These are phyloP conservation scores for Psilocybe tampanensis DNA, from an alignment of 768 basidiomycete genomes.

Conservation along the genomic window DNA sequence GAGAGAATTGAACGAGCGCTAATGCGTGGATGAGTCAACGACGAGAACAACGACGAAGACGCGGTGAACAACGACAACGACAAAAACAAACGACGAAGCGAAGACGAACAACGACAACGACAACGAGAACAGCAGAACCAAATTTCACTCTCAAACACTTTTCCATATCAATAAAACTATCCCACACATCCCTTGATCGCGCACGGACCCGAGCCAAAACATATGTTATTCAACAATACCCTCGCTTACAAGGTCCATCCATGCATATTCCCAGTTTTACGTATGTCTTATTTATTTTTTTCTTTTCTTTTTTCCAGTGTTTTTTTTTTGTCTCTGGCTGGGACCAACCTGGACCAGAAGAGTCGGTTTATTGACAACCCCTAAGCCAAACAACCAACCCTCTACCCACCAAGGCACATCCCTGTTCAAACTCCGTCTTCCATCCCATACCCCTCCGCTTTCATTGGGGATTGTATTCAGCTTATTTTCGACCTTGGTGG, in stretches of 20 bases:
- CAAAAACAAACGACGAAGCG: conserved; percentile 28
- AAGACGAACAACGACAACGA: conserved; percentile 26
- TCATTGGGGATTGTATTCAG: too few relatives aligned
- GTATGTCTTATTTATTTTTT: too few relatives aligned
- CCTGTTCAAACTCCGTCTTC: too few relatives aligned
- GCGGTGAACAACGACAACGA: conserved; percentile 23
- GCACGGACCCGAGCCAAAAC: conserved; percentile 23
- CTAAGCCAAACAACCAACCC: too few relatives aligned
- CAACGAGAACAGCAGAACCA: conserved; percentile 3
- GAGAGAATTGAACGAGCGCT: conserved; percentile 37
- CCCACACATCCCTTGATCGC: conserved; percentile 22
- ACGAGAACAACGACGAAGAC: conserved; percentile 34
- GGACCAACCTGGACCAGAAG: too few relatives aligned
- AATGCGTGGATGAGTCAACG: conserved; percentile 32
- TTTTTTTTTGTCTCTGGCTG: too few relatives aligned
- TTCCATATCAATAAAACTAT: conserved; percentile 16
- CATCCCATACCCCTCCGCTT: too few relatives aligned
- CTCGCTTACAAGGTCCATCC: background rate
- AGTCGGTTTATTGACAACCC: too few relatives aligned
- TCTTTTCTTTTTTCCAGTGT: too few relatives aligned
- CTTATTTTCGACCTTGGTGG: too few relatives aligned
- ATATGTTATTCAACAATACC: background rate
- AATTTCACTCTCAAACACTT: conserved; percentile 17
- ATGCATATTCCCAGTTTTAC: too few relatives aligned
- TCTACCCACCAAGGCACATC: too few relatives aligned